phyloP scores from a whole-genome alignment of 2,329 filamentous ascomycete genomes.

The Dothideomycetidae sp. region DNA sequence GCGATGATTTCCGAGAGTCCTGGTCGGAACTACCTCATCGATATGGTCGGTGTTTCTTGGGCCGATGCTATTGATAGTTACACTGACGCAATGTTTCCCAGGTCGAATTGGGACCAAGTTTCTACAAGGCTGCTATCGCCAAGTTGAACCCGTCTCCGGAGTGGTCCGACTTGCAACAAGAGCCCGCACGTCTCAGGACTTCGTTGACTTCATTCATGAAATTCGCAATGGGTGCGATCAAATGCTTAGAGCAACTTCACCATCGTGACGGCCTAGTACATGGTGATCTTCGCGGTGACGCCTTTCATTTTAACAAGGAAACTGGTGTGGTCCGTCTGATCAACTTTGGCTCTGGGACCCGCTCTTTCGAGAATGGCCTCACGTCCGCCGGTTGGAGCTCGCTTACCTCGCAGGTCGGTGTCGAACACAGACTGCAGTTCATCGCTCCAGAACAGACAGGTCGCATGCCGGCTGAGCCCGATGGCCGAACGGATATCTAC shows the following conservation, averaged over 20 bases:
- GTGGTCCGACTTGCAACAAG: constrained; percentile 1
- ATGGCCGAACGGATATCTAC: constrained; percentile 86
- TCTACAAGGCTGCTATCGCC: constrained; percentile 20
- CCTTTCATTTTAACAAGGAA: constrained; percentile 71
- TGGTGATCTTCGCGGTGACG: constrained; percentile 79
- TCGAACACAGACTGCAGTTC: constrained; percentile 78
- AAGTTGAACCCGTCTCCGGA: background rate
- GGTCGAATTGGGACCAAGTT: constrained; percentile 58
- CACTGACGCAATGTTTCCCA: too few relatives aligned
- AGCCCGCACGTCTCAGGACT: constrained; percentile 3
- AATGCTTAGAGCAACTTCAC: constrained; percentile 82
- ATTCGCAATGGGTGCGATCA: constrained; percentile 76
- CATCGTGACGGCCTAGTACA: constrained; percentile 77
- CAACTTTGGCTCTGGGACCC: constrained; percentile 72
- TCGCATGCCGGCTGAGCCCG: constrained; percentile 80
- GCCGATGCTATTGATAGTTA: too few relatives aligned
- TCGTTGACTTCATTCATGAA: constrained; percentile 67
- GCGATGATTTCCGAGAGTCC: constrained; percentile 71
- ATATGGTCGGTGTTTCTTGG: constrained; percentile 36
- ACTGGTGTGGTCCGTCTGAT: constrained; percentile 61
- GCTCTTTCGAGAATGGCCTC: constrained; percentile 82
- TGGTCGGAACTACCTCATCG: constrained; percentile 56
- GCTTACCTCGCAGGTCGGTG: constrained; percentile 68
- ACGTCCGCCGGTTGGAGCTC: constrained; percentile 72
- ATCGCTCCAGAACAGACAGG: constrained; percentile 94